These are phyloP conservation scores for Ogataea chonburiensis DNA, from an alignment of 805 yeast species.

Conservation along the genomic window DNA sequence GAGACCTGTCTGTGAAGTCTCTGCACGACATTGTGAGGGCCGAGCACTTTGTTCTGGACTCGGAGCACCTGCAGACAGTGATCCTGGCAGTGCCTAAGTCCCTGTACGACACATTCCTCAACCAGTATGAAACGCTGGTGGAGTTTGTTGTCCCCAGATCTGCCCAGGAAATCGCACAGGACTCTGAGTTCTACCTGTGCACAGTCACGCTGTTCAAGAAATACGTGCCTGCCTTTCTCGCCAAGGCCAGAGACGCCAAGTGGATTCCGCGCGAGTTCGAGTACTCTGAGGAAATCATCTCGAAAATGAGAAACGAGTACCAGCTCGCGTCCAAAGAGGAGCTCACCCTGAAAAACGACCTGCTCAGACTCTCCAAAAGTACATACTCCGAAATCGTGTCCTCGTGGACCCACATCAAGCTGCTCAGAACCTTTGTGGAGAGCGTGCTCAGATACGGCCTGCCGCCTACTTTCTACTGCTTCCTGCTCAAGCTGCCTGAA, in stretches of 20 bases:
- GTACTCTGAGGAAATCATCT: constrained; percentile 75
- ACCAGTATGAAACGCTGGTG: constrained; percentile 71
- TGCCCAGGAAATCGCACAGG: constrained; percentile 67
- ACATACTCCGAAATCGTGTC: constrained; percentile 86
- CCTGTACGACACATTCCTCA: constrained; percentile 57
- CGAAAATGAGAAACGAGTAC: constrained; percentile 74
- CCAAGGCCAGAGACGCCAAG: constrained; percentile 75
- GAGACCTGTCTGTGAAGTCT: constrained; percentile 88
- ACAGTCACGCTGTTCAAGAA: constrained; percentile 85
- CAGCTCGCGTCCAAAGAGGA: constrained; percentile 74
- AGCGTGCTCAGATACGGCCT: constrained; percentile 93
- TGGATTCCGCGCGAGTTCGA: constrained; percentile 92
- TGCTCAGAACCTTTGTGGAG: constrained; percentile 86
- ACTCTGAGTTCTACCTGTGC: constrained; percentile 70
- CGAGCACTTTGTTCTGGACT: constrained; percentile 76
- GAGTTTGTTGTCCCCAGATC: constrained; percentile 90
- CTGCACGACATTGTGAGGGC: constrained; percentile 85
- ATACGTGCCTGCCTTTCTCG: constrained; percentile 64
- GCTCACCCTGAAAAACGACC: constrained; percentile 68
- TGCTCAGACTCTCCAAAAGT: constrained; percentile 77
- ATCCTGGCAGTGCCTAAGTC: constrained; percentile 83
- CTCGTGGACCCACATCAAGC: constrained; percentile 88
- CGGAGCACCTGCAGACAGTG: constrained; percentile 85
- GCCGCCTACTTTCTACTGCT: constrained; percentile 82
- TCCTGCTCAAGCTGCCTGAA: constrained; percentile 41